A percentile compares a stretch with the other conserved stretches of the same genome.
These are phyloP conservation scores for Trebouxiophyceae sp. DNA, from an alignment of 163 green algal genomes.

Conservation along the genomic window DNA sequence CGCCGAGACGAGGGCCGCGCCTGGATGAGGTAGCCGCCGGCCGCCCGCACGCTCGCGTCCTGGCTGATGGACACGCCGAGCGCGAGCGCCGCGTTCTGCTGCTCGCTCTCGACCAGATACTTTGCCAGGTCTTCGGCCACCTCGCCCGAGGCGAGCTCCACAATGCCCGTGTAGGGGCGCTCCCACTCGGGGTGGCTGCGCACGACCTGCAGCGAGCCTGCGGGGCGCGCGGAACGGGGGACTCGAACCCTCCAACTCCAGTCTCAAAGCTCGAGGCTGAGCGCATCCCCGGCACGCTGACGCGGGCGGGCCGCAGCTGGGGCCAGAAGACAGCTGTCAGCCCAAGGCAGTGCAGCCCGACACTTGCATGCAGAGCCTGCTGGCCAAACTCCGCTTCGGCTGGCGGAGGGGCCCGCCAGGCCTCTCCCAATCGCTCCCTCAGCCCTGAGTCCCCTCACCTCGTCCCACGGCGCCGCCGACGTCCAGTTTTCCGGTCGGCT, in stretches of 20 bases:
- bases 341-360: no score
- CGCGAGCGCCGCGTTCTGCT: conserved; percentile 74
- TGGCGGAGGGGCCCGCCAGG: no score
- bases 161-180: conserved; percentile 31
- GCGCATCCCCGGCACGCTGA: no score
- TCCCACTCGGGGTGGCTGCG: conserved; percentile 56
- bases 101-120: conserved; percentile 82
- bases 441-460: no score
- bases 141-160: conserved; percentile 27
- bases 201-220: conserved; percentile 80
- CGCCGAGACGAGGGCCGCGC: no score
- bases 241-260: not conserved
- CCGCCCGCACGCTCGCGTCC: conserved; percentile 53
- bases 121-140: conserved; percentile 85
- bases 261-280: no score
- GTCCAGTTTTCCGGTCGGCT: conserved; percentile 77
- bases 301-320: no score
- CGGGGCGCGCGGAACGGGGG: not conserved
- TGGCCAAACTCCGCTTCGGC: no score
- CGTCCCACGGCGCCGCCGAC: conserved; percentile 76
- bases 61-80: conserved; percentile 74
- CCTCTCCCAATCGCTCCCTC: no score
- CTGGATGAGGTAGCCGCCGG: conserved; percentile 81
- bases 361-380: no score
- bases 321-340: no score